A percentile compares a stretch with the other conserved stretches of the same genome.
Evolutionary conservation across 345 rosid genomes (phyloP).

Genomic region (Conringia planisiliqua): DNA sequence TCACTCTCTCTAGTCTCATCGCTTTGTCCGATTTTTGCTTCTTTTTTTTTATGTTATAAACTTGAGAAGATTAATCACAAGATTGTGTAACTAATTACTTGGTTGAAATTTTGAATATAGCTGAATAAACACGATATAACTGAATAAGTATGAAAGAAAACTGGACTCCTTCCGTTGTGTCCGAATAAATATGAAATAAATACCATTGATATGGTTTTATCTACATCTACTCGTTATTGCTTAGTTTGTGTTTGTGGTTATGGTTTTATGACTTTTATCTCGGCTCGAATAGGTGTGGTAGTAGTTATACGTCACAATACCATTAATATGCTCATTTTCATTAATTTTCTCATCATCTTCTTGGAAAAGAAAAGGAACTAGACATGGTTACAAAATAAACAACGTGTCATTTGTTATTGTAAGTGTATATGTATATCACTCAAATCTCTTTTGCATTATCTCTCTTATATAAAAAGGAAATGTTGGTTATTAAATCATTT

Average conservation of each 20-base stretch:
- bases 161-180: no score
- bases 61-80: background rate
- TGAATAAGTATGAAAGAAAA: background rate
- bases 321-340: background rate
- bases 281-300: background rate
- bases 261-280: background rate
- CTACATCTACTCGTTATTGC: background rate
- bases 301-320: background rate
- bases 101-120: background rate
- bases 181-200: no score
- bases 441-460: background rate
- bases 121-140: background rate
- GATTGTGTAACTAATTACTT: background rate
- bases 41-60: background rate
- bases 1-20: no score
- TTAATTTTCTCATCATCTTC: background rate
- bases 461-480: background rate
- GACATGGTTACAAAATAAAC: background rate
- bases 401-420: background rate
- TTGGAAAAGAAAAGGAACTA: background rate
- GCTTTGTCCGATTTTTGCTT: no score
- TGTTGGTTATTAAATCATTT: background rate
- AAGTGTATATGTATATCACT: background rate
- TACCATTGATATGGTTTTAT: no score
- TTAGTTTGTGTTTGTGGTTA: background rate